Evolutionary conservation across 2,329 filamentous ascomycete species (phyloP), one percentile per base, ranked within the genome.

Genomic region (Pseudogymnoascus sp.): DNA sequence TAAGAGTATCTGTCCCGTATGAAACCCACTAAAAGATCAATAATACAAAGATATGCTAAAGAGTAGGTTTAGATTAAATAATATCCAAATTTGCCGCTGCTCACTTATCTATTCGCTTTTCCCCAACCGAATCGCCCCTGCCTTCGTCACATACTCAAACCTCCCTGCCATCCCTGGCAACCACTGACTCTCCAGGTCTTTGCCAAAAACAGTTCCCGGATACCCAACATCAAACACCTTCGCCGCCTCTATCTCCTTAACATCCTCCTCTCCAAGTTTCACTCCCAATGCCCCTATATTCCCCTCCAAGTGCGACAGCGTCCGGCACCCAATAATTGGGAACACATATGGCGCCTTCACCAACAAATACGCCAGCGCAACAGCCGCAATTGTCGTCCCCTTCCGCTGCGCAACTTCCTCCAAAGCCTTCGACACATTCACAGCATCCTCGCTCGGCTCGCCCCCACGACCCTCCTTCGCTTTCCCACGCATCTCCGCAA

Each of bases 291-390:
- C 86, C 69, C 87, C 82, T 67, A 91, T 88, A 69, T 91, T 91
- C 63, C 79, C 80, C 70, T 86, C 82, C 42, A 93, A 76, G 71
- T 92, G 88, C 60, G 87, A 84, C 8, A 89, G 73, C 68, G 86
- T 91, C 9, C 88, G 81, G 0, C 87, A 86, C 9, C 89, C 88
- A 3, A 91, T 78, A 42, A 92, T 85, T 1, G 89, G 89, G 70
- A 90, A 90, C 11, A 91, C 86, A 69, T 90, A 85, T 0, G 87
- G 83, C 0, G 86, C 78, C 76, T 91, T 91, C 67, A 85, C 81
- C 80, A 89, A 82, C 12, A 91, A 85, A 70, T 92, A 92, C 1
- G 89, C 88, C 23, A 92, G 75, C 7, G 89, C 88, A 36, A 90
- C 76, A 38, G 82, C 82, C 3, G 85, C 88, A 59, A 90, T 79